phyloP scores from a whole-genome alignment of 805 yeast species.

The Monosporozyma solicola region DNA sequence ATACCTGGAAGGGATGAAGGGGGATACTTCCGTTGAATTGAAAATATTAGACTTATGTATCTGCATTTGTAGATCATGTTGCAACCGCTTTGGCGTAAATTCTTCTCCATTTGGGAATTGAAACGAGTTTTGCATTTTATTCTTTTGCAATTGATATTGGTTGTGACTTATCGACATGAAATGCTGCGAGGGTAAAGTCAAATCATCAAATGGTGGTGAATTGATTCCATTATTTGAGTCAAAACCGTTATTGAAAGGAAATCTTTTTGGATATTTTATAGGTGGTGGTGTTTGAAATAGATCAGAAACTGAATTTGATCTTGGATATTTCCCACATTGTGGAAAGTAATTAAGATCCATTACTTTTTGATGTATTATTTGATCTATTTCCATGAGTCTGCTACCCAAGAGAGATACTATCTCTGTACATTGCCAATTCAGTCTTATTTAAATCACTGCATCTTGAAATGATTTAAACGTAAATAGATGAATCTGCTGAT shows the following conservation, averaged over 20 bases:
- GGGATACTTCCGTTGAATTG: neutral
- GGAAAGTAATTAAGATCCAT: neutral
- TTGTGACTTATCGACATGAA: constrained; percentile 3
- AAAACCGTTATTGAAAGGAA: neutral
- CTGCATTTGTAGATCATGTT: neutral
- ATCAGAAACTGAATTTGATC: constrained; percentile 6
- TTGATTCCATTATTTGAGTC: neutral
- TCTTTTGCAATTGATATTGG: constrained; percentile 24
- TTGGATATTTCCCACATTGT: neutral
- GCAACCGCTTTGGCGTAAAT: constrained; percentile 19
- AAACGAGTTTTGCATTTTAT: constrained; percentile 22
- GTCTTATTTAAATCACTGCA: neutral
- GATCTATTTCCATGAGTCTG: no score
- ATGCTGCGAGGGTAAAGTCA: neutral
- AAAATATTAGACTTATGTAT: neutral
- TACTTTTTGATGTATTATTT: neutral
- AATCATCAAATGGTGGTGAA: neutral
- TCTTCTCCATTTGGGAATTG: constrained; percentile 28
- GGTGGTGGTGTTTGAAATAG: neutral
- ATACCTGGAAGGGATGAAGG: neutral
- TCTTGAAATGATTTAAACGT: neutral
- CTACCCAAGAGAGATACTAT: no score
- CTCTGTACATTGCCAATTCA: no score
- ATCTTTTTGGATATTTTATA: neutral
- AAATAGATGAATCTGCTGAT: neutral